Base-by-base conservation (phyloP, 768 basidiomycete species). In the Candolleomyces aberdarensis region DNA sequence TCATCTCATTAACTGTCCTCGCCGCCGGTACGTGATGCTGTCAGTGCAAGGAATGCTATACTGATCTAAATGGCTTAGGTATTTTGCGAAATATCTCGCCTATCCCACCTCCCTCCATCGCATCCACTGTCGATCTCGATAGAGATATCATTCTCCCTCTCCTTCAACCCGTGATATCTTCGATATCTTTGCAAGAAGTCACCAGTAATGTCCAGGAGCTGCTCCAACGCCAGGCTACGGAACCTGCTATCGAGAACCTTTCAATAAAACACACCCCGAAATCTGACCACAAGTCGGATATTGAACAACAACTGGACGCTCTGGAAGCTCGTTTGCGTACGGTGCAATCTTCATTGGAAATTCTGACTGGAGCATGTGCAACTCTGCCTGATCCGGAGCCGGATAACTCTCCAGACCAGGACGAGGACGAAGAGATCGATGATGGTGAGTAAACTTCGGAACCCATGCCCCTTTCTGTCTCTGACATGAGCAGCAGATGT, bases 291-390 rank as follows among this genome's bases (percentile, higher is more conserved):
- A 89, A 84, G 70, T 82, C 88, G 3, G 69, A 78, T 1, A 80
- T 81, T 14, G 90, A 95, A 68, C 58, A 85, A 11, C 86, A 89
- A 66, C 80, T 97, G 2, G 90, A 92, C 62, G 76, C 76, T 31
- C 76, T 94, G 14, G 95, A 98, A 73, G 76, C 78, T 15, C 83
- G 76, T 58, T 72, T 97, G 56, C 81, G 87, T 65, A 90, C 89
- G 1, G 80, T 92, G 11, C 89, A 91, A 64, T 80, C 95, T 36
- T 85, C 89, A n/a, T 78, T 97, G 29, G 95, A 98, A 74, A 85
- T 97, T 53, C 72, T 97, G 63, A 96, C 94, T 0, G 89, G 89
- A 32, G 78, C 83, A n/a, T 97, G 92, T 70, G 94, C 94, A 19
- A 92, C 87, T 6, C 75, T 97, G 44, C 92, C 92, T 5, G 92